These are phyloP conservation scores for Jamesozyma jinghongensis DNA, from an alignment of 805 yeast species.

Conservation along the genomic window DNA sequence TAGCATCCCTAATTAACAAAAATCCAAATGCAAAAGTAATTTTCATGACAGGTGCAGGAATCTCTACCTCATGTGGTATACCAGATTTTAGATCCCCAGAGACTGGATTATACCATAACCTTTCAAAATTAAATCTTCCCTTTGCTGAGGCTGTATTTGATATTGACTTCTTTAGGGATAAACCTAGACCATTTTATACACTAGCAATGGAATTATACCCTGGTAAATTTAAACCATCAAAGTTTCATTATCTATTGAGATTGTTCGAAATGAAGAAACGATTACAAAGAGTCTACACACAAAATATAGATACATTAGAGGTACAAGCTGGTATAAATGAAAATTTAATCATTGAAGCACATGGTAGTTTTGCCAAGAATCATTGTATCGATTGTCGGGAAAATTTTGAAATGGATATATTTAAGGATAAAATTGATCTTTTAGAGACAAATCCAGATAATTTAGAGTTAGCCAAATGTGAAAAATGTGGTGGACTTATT, in stretches of 20 bases:
- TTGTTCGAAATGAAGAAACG: conserved; percentile 54
- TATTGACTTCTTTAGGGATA: conserved; percentile 63
- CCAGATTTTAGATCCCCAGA: conserved; percentile 92
- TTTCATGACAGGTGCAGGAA: conserved; percentile 86
- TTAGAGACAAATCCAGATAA: conserved; percentile 13
- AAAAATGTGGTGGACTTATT: conserved; percentile 60
- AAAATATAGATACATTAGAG: conserved; percentile 89
- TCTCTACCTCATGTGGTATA: conserved; percentile 87
- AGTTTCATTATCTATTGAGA: conserved; percentile 65
- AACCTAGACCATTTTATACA: conserved; percentile 78
- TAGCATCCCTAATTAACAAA: conserved; percentile 11
- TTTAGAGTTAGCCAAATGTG: conserved; percentile 39
- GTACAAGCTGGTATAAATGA: conserved; percentile 67
- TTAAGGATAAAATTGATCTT: conserved; percentile 32
- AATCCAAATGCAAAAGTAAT: conserved; percentile 37
- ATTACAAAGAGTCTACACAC: conserved; percentile 72
- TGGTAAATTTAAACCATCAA: conserved; percentile 75
- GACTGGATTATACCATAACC: conserved; percentile 80
- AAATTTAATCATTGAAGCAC: conserved; percentile 75
- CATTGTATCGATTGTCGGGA: conserved; percentile 71
- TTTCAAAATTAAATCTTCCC: conserved; percentile 66
- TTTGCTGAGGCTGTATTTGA: conserved; percentile 95
- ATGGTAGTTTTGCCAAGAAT: conserved; percentile 82
- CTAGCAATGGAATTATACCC: conserved; percentile 83
- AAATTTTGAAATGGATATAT: conserved; percentile 41